Conservation (phyloP, 257 asterid genomes). For the Misopates orontium region DNA sequence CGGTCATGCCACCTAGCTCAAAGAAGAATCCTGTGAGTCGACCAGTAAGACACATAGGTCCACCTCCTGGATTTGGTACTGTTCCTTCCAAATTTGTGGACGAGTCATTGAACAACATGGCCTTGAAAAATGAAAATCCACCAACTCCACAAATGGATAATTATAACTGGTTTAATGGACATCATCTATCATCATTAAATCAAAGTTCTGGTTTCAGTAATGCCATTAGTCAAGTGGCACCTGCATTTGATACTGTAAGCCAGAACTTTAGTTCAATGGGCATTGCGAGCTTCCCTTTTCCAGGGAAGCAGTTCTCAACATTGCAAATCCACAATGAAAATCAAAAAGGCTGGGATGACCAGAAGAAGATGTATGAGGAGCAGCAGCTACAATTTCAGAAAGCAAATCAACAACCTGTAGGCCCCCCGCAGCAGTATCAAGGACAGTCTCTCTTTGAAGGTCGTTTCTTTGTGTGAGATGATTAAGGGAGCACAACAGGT, state of each 20-base stretch:
- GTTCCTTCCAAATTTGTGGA: conserved; percentile 61
- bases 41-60: conserved; percentile 84
- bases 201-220: conserved; percentile 52
- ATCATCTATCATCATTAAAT: conserved; percentile 59
- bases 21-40: conserved; percentile 91
- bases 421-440: conserved; percentile 65
- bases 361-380: conserved; percentile 46
- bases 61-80: conserved; percentile 98
- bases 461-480: conserved; percentile 76
- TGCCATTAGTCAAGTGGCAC: conserved; percentile 46
- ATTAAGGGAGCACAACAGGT: conserved; percentile 46
- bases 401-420: conserved; percentile 54
- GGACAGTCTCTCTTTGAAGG: conserved; percentile 76
- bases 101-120: conserved; percentile 41
- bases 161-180: conserved; percentile 89
- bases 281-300: conserved; percentile 62
- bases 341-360: conserved; percentile 55
- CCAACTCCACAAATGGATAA: conserved; percentile 54
- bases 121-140: conserved; percentile 46
- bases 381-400: conserved; percentile 63
- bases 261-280: conserved; percentile 43
- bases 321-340: conserved; percentile 52
- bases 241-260: conserved; percentile 38
- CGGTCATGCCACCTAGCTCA: conserved; percentile 47
- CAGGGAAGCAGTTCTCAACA: conserved; percentile 68